Base-by-base conservation (phyloP, 192 early-diverging fungal genomes). In the Coemansia sp. region DNA sequence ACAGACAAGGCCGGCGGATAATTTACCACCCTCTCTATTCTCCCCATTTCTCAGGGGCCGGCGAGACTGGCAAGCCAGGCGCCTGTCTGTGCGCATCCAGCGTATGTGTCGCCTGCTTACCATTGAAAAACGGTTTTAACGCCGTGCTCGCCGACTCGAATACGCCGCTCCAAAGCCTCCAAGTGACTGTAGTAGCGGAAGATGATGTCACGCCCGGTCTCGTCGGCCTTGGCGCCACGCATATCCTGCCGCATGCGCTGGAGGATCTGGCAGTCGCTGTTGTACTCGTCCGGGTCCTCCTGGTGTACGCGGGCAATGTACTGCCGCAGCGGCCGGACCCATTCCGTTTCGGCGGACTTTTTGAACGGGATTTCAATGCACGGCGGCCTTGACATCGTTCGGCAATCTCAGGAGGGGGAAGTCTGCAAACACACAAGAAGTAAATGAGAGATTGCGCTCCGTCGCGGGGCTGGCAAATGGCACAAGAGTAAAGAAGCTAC, bases 111-210 rank as follows among this genome's bases (percentile, higher is more conserved):
- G 19, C 11, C 17, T 36, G 51, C 73, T 65, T 84, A 93, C 96
- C 96, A 98, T 29, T 85, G 85, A 60, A 98, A 98, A 2, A 83
- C 67, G 21, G 94, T 79, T 60, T 93, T 92, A 44, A 98, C 85
- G 56, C 87, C 81, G 34, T 90, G 89, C 55, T 97, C 92, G 63
- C 95, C 93, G 11, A 98, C 82, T 28, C 89, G 91, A 64, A 99
- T 95, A 26, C 94, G 84, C 48, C 93, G 79, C 59, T 95, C 94
- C 29, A 97, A 78, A 9, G 95, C 78, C 63, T 99, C 96, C 28
- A 99, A 72, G 46, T 99, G 96, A 28, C 90, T 91, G 79, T 93
- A 95, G 71, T 99, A 99, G 32, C 93, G 88, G 72, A 94, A 97
- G 17, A 96, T 79, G 31, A 99, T 81, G 70, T 99, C 94, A 21